Conservation (phyloP, 2,329 filamentous ascomycete species). For the Fusarium foetens region DNA sequence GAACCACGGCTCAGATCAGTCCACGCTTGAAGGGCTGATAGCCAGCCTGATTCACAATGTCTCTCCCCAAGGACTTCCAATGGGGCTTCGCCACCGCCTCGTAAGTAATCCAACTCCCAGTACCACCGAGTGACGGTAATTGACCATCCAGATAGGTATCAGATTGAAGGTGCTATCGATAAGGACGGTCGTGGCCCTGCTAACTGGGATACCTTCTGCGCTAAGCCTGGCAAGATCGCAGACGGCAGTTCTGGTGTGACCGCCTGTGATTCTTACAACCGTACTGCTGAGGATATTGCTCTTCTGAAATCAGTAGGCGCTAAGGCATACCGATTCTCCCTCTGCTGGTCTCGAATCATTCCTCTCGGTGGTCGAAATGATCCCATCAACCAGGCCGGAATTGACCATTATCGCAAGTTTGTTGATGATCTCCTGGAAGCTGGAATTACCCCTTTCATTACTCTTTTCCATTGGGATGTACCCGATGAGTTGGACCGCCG, state of each 20-base stretch:
- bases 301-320: conserved; percentile 80
- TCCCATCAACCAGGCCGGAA: conserved; percentile 79
- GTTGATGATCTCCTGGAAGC: conserved; percentile 80
- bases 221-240: conserved; percentile 82
- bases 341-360: conserved; percentile 87
- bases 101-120: conserved; percentile 56
- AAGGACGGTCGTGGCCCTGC: conserved; percentile 83
- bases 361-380: conserved; percentile 86
- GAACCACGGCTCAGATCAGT: conserved; percentile 1
- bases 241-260: conserved; percentile 78
- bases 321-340: conserved; percentile 83
- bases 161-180: conserved; percentile 81
- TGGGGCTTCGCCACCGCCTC: conserved; percentile 85
- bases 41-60: conserved; percentile 31
- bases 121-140: conserved; percentile 24
- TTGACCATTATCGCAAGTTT: conserved; percentile 82
- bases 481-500: conserved; percentile 81
- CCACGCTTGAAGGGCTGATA: conserved; percentile 4
- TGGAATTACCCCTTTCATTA: conserved; percentile 83
- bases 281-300: conserved; percentile 78
- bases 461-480: conserved; percentile 89
- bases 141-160: conserved; percentile 70
- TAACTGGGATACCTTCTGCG: conserved; percentile 93
- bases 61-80: conserved; percentile 74
- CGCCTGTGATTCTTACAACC: conserved; percentile 89